A percentile compares a stretch with the other conserved stretches of the same genome.
Conservation (phyloP, 371 early-diverging fungal species). For the Capillidium rhysosporum region DNA sequence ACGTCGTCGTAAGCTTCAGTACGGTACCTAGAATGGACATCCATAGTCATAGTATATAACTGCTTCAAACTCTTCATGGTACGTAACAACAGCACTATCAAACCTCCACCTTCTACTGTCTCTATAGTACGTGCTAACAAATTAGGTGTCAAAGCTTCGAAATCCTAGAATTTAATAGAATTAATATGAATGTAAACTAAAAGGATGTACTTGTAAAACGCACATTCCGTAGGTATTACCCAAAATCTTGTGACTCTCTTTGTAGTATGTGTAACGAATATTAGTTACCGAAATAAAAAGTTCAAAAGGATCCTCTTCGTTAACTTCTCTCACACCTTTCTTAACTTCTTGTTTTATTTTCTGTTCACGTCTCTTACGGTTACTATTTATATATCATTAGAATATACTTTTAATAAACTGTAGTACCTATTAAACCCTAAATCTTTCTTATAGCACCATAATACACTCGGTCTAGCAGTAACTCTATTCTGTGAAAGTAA, state of each 20-base stretch:
- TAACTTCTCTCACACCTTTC: slow-evolving; percentile 69
- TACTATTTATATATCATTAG: slow-evolving; percentile 18
- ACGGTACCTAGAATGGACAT: slow-evolving; percentile 84
- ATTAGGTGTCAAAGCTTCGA: slow-evolving; percentile 97
- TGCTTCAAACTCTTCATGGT: slow-evolving; percentile 89
- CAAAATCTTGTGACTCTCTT: slow-evolving; percentile 94
- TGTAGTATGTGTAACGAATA: slow-evolving; percentile 95
- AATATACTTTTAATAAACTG: background rate
- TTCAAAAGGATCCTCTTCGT: slow-evolving; percentile 90
- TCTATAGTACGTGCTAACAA: slow-evolving; percentile 93
- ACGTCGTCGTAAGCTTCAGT: slow-evolving; percentile 88
- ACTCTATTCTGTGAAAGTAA: slow-evolving; percentile 86
- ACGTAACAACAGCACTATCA: slow-evolving; percentile 82
- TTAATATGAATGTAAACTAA: slow-evolving; percentile 7
- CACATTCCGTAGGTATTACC: slow-evolving; percentile 99
- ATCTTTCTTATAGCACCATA: slow-evolving; percentile 98
- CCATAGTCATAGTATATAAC: slow-evolving; percentile 96
- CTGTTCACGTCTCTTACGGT: slow-evolving; percentile 89
- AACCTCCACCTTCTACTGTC: slow-evolving; percentile 98
- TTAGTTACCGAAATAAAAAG: slow-evolving; percentile 85
- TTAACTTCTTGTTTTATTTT: slow-evolving; percentile 84
- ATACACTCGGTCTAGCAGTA: slow-evolving; percentile 72
- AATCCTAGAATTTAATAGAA: slow-evolving; percentile 43
- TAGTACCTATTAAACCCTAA: slow-evolving; percentile 68
- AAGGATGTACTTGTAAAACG: slow-evolving; percentile 52